Evolutionary conservation across 2,329 filamentous ascomycete species (phyloP).

Genomic region (Penicillium sp.): DNA sequence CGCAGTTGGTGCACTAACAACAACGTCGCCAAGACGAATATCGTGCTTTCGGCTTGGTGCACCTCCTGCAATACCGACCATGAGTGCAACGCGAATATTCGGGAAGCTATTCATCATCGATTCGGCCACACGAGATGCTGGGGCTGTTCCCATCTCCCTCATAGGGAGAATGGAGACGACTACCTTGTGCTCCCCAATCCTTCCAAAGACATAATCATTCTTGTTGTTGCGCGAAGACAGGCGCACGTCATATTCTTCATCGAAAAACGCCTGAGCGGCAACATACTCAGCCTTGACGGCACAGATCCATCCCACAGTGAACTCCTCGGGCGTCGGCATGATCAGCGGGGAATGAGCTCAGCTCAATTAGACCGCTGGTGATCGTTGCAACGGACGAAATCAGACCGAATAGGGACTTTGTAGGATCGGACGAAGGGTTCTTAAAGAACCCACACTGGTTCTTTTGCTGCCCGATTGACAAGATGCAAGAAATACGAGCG

Average conservation of each 20-base stretch:
- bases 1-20: constrained; percentile 1
- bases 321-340: constrained; percentile 21
- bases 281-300: constrained; percentile 43
- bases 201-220: constrained; percentile 37
- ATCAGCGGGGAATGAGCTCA: neutral
- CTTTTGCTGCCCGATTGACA: no score
- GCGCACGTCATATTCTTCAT: constrained; percentile 39
- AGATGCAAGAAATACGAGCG: no score
- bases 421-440: no score
- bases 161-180: constrained; percentile 35
- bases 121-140: constrained; percentile 37
- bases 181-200: constrained; percentile 32
- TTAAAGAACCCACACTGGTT: no score
- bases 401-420: no score
- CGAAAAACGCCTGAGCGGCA: constrained; percentile 46
- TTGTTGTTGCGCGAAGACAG: constrained; percentile 23
- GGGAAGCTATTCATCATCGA: constrained; percentile 37
- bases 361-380: neutral
- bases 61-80: constrained; percentile 51
- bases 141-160: constrained; percentile 33
- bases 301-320: constrained; percentile 53
- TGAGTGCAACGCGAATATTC: constrained; percentile 41
- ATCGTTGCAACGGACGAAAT: no score
- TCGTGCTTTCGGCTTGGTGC: constrained; percentile 29
- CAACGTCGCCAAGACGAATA: constrained; percentile 30